phyloP scores from a whole-genome alignment of 176 grass and related monocot genomes.

The bread wheat (Triticum aestivum) region IWGSC_CS_RefSeq_v2.1 NC_057803.1:724494322-724494821 shows the following conservation, averaged over 20 bases:
- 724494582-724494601: slow-evolving; percentile 12
- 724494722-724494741: background rate
- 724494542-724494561: background rate
- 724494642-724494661: background rate
- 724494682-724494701: background rate
- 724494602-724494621: background rate
- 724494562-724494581: background rate
- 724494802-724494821: too few species aligned
- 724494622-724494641: background rate
- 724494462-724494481: background rate
- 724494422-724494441: slow-evolving; percentile 5
- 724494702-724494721: background rate
- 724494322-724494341: background rate
- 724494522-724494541: background rate
- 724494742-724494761: background rate
- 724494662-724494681: background rate
- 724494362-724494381: background rate
- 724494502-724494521: background rate
- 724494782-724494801: background rate
- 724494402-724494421: background rate
- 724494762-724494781: too few species aligned
- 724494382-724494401: slow-evolving; percentile 7
- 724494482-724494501: background rate
- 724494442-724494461: background rate
- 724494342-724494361: background rate